These are phyloP conservation scores for Penicillium bialowiezense DNA, from an alignment of 495 filamentous ascomycete species.

Conservation along the genomic window DNA sequence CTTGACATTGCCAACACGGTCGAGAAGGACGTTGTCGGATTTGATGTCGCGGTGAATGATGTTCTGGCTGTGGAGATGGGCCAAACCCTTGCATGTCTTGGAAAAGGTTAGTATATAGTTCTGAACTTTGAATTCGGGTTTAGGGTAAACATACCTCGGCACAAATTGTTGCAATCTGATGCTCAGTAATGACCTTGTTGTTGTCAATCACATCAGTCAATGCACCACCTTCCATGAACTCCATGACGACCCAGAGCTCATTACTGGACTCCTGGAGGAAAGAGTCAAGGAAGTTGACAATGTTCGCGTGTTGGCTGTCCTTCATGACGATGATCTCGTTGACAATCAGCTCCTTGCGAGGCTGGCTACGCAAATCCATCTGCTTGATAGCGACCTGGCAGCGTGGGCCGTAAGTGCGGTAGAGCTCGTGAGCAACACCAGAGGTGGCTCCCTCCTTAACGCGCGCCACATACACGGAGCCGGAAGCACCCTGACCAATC, in stretches of 20 bases:
- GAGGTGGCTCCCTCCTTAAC: slow-evolving; percentile 74
- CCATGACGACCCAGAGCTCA: slow-evolving; percentile 99
- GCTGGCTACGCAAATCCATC: slow-evolving; percentile 97
- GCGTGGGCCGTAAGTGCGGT: slow-evolving; percentile 65
- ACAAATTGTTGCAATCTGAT: slow-evolving; percentile 97
- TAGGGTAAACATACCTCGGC: slow-evolving; percentile 66
- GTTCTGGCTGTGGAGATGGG: slow-evolving; percentile 89
- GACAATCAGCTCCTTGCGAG: slow-evolving; percentile 96
- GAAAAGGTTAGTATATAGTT: slow-evolving; percentile 32
- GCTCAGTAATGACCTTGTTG: slow-evolving; percentile 84
- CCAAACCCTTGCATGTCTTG: slow-evolving; percentile 91
- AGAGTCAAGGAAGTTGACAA: slow-evolving; percentile 97
- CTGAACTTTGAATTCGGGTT: not conserved
- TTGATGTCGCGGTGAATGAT: slow-evolving; percentile 99
- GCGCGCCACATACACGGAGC: slow-evolving; percentile 95
- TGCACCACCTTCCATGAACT: slow-evolving; percentile 98
- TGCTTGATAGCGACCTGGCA: slow-evolving; percentile 97
- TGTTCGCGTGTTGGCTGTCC: slow-evolving; percentile 94
- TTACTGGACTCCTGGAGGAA: slow-evolving; percentile 90
- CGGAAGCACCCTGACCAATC: slow-evolving; percentile 96
- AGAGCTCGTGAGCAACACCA: slow-evolving; percentile 60
- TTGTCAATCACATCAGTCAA: slow-evolving; percentile 98
- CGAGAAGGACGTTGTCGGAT: slow-evolving; percentile 94
- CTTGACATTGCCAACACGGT: slow-evolving; percentile 92
- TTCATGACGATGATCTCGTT: slow-evolving; percentile 99